Percentiles rank a stretch among this genome's conserved stretches.
Conservation (phyloP, 768 basidiomycete species). For the Mycena polygramma region DNA sequence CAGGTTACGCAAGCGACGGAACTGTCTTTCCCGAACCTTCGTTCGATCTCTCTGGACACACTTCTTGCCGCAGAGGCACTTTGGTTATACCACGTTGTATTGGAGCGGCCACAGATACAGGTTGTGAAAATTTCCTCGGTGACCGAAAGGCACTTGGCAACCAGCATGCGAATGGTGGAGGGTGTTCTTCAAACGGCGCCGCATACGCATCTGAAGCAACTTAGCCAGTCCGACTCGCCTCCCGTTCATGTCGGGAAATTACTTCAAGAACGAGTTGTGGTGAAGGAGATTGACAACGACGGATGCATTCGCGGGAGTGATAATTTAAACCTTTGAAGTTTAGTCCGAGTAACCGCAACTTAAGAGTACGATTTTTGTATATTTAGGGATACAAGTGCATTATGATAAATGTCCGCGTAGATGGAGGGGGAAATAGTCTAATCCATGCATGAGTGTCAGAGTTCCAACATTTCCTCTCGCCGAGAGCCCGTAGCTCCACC, state of each 20-base stretch:
- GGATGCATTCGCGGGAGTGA: slow-evolving; percentile 16
- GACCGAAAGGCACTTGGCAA: slow-evolving; percentile 22
- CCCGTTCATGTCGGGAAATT: slow-evolving; percentile 25
- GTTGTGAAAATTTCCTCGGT: slow-evolving; percentile 25
- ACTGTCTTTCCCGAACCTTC: slow-evolving; percentile 31
- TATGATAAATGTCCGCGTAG: slow-evolving; percentile 35
- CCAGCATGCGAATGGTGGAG: slow-evolving; percentile 23
- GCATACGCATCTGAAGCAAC: background rate
- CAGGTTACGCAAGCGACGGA: background rate
- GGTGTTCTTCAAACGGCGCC: slow-evolving; percentile 20
- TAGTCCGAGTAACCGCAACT: slow-evolving; percentile 8
- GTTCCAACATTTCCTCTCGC: background rate
- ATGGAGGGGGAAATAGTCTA: background rate
- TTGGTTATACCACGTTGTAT: slow-evolving; percentile 27
- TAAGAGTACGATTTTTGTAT: slow-evolving; percentile 11
- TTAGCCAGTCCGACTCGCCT: background rate
- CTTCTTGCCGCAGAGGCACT: slow-evolving; percentile 21
- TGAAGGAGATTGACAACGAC: slow-evolving; percentile 16
- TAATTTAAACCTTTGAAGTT: background rate
- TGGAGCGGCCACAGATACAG: slow-evolving; percentile 27
- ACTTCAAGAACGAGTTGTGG: slow-evolving; percentile 27
- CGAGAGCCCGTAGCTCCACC: background rate
- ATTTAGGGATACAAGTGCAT: slow-evolving; percentile 32
- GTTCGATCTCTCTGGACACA: slow-evolving; percentile 30
- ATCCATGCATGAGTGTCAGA: background rate